phyloP scores from a whole-genome alignment of 352 stramenopile genomes.

The Phytophthora pluvialis region DNA sequence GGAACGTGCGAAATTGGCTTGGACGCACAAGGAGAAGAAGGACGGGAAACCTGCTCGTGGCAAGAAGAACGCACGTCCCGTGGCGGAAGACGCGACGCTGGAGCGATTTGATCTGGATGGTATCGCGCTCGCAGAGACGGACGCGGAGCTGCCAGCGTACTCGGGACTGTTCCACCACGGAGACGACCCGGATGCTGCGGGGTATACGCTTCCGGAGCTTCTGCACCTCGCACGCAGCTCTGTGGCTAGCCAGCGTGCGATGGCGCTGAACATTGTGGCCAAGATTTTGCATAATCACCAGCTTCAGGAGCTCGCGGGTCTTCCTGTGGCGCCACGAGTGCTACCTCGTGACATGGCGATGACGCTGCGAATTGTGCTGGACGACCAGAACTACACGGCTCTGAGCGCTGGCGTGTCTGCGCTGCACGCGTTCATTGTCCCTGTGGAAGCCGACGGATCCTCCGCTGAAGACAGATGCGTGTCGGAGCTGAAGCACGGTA shows the following conservation, averaged over 20 bases:
- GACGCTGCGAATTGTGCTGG: constrained; percentile 57
- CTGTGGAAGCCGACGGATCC: constrained; percentile 14
- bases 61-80: constrained; percentile 19
- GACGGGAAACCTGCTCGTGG: constrained; percentile 7
- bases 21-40: constrained; percentile 54
- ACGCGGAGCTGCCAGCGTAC: constrained; percentile 41
- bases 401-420: constrained; percentile 52
- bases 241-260: constrained; percentile 70
- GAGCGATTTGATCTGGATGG: constrained; percentile 82
- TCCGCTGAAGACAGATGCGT: constrained; percentile 2
- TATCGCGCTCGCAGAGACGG: constrained; percentile 29
- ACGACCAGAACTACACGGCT: constrained; percentile 74
- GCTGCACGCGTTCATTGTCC: constrained; percentile 64
- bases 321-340: constrained; percentile 34
- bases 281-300: constrained; percentile 66
- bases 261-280: constrained; percentile 65
- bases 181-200: constrained; percentile 68
- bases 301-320: constrained; percentile 21
- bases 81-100: constrained; percentile 37
- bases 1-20: constrained; percentile 80
- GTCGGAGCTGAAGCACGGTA: constrained; percentile 40
- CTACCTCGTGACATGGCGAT: constrained; percentile 55
- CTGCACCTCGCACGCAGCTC: constrained; percentile 75
- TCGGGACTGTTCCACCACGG: constrained; percentile 86
- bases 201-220: constrained; percentile 80